Conservation (phyloP, 176 grass and related monocot species). For the Triticum dicoccoides region DNA sequence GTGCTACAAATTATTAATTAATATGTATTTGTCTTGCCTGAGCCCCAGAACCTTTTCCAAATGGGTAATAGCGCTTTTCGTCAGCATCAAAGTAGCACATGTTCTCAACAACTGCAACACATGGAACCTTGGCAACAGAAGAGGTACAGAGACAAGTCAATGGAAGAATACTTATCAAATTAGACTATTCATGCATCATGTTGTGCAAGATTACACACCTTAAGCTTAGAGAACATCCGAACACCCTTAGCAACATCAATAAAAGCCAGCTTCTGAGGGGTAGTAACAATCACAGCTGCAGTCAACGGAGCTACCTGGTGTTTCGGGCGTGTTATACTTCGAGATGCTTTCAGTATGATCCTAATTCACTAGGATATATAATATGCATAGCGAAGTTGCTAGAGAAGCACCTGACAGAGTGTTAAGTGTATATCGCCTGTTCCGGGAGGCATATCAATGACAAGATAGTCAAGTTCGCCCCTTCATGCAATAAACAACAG, state of each 20-base stretch:
- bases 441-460: slow-evolving; percentile 99
- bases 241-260: slow-evolving; percentile 99
- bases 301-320: slow-evolving; percentile 89
- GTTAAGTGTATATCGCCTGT: slow-evolving; percentile 99
- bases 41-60: slow-evolving; percentile 86
- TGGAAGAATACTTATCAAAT: background rate
- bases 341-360: background rate
- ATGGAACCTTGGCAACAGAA: slow-evolving; percentile 70
- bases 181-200: slow-evolving; percentile 12
- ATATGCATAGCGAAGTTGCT: slow-evolving; percentile 13
- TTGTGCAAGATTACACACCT: slow-evolving; percentile 50
- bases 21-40: slow-evolving; percentile 51
- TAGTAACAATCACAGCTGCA: slow-evolving; percentile 94
- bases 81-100: slow-evolving; percentile 99
- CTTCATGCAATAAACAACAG: slow-evolving; percentile 42
- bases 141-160: slow-evolving; percentile 9
- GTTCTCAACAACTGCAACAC: slow-evolving; percentile 96
- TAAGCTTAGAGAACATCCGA: slow-evolving; percentile 98
- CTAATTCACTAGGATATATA: background rate
- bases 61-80: slow-evolving; percentile 80
- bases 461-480: slow-evolving; percentile 96
- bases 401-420: slow-evolving; percentile 74
- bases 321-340: slow-evolving; percentile 30
- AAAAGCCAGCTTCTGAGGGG: slow-evolving; percentile 93
- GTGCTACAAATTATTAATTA: background rate